Evolutionary conservation across 2,329 filamentous ascomycete species (phyloP), one percentile per base, ranked within the genome.

Genomic region (Ophiobolus disseminans): DNA sequence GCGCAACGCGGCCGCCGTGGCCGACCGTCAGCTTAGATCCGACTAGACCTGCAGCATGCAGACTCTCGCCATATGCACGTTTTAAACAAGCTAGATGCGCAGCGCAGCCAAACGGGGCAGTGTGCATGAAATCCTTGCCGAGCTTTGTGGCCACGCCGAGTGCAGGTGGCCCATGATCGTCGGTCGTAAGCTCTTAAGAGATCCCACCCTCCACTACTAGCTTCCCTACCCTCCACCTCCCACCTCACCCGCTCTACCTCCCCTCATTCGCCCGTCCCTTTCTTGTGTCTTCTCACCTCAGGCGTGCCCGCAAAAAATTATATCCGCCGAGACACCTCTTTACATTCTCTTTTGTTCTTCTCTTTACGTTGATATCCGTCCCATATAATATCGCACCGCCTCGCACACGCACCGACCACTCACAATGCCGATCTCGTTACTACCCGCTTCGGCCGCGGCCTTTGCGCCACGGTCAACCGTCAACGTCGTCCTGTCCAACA

Each of bases 381-480:
- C 67, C 67, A 62, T 63, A 59, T 68, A 69, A 67, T 67, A 66
- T 65, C 63, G 65, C 60, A 52, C 48, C 59, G 55, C 64, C 59
- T 62, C 62, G 60, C 61, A 59, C 60, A 55, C 45, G 55, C 49
- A 58, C 62, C 57, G 64, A 66, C 55, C 51, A 58, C 40, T 35
- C 45, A 61, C 56, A 37, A 97, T 97, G 94, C 91, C 91, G 73
- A 89, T 91, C 69, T 88, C 94, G 81, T 82, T 99, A 74, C 81
- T 99, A 66, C 94, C 94, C 64, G 93, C 93, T 56, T 97, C 94
- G 68, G 94, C 94, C 62, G 91, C 92, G 55, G 93, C 94, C 69
- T 99, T 97, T 80, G 93, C 93, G 66, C 93, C 93, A 64, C 86
- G 94, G 69, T 91, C 91, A 39, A 91, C 90, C 20, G 93, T 96